Conservation (phyloP, 768 basidiomycete species). For the Leccinum fibrillosum region DNA sequence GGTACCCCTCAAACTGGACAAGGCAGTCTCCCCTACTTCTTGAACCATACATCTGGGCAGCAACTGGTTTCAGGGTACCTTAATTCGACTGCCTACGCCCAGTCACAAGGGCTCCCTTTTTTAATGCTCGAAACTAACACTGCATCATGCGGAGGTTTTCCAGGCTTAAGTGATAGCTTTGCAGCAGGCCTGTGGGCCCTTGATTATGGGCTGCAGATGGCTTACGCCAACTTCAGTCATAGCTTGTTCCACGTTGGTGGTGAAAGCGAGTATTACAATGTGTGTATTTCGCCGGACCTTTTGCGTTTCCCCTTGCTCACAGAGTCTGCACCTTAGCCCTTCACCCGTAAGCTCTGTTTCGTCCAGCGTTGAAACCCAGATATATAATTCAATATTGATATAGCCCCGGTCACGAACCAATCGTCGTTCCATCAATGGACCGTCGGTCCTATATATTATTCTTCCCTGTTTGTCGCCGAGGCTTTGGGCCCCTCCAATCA, state of each 20-base stretch:
- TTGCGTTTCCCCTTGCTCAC: not conserved
- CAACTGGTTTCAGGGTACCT: conserved; percentile 51
- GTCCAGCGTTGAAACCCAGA: not conserved
- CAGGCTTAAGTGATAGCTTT: conserved; percentile 56
- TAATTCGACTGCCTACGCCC: conserved; percentile 41
- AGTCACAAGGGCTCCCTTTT: conserved; percentile 39
- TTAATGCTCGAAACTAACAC: conserved; percentile 61
- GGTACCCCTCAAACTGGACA: conserved; percentile 43
- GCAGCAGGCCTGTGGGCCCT: conserved; percentile 51
- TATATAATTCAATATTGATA: conserved; percentile 12
- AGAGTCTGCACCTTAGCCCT: conserved; percentile 26
- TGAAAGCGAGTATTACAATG: conserved; percentile 64
- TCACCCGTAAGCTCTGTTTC: conserved; percentile 31
- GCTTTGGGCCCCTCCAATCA: conserved; percentile 61
- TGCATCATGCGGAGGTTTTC: conserved; percentile 47
- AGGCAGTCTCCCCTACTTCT: conserved; percentile 39
- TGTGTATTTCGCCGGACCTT: conserved; percentile 23
- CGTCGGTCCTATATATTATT: conserved; percentile 70
- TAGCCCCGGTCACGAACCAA: conserved; percentile 53
- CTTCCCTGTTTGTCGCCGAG: conserved; percentile 68
- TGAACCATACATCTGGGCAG: conserved; percentile 55
- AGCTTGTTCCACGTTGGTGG: conserved; percentile 55
- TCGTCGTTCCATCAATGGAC: conserved; percentile 66
- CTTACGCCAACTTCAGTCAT: conserved; percentile 43
- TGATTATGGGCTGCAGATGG: conserved; percentile 53